phyloP scores from a whole-genome alignment of 2,329 filamentous ascomycete species.

The Metarhizium rileyi region DNA sequence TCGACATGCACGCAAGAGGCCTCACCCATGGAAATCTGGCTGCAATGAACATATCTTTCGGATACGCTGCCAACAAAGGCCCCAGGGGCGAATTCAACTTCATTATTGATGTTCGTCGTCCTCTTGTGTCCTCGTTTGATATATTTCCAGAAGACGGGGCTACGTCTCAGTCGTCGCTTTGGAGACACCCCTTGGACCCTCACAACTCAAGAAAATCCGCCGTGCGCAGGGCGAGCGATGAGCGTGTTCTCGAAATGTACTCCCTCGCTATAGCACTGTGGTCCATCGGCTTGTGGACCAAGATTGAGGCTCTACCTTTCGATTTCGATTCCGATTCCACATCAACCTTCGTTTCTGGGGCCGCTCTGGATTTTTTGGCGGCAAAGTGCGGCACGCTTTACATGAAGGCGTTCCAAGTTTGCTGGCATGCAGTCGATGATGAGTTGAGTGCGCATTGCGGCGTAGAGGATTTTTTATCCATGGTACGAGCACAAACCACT shows the following conservation, averaged over 20 bases:
- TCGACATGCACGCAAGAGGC: slow-evolving; percentile 60
- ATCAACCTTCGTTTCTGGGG: slow-evolving; percentile 46
- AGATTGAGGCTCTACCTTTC: slow-evolving; percentile 44
- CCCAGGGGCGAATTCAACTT: slow-evolving; percentile 30
- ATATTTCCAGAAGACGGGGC: slow-evolving; percentile 41
- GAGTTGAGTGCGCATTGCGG: slow-evolving; percentile 37
- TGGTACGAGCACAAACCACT: slow-evolving; percentile 44
- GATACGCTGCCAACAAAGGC: slow-evolving; percentile 33
- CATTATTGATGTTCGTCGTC: slow-evolving; percentile 54
- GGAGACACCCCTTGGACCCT: slow-evolving; percentile 56
- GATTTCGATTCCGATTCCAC: slow-evolving; percentile 29
- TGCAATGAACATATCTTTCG: slow-evolving; percentile 60
- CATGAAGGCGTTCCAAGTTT: slow-evolving; percentile 63
- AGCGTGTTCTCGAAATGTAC: slow-evolving; percentile 58
- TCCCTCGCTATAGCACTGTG: slow-evolving; percentile 63
- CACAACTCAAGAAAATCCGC: slow-evolving; percentile 39
- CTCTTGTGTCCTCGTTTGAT: slow-evolving; percentile 65
- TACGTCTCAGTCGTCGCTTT: slow-evolving; percentile 17
- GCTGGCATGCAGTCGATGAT: slow-evolving; percentile 60
- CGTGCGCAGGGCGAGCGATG: slow-evolving; percentile 39
- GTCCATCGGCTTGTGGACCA: slow-evolving; percentile 68
- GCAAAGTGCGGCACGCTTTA: slow-evolving; percentile 65
- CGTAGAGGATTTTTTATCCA: slow-evolving; percentile 42
- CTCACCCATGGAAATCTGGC: slow-evolving; percentile 63
- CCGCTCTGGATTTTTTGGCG: slow-evolving; percentile 52